Base-by-base conservation (phyloP, 345 rosid genomes). In the Populus nigra region DNA sequence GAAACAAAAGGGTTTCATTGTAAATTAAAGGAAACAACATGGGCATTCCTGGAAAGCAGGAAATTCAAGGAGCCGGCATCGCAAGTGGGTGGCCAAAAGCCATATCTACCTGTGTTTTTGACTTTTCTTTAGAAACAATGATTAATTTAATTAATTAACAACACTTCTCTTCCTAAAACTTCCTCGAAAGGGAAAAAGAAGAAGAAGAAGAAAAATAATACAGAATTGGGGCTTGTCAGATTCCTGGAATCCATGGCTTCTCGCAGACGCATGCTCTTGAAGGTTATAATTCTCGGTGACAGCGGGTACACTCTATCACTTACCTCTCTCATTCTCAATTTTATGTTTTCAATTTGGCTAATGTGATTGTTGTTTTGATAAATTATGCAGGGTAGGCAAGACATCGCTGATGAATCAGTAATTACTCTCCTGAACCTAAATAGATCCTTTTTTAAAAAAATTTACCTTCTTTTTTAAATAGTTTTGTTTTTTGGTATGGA, bases 391-490 rank as follows among this genome's bases (percentile, higher is more conserved):
- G 88, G 98, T 94, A 59, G 97, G 98, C 59, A 94, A 91, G 86
- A 94, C 98, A 65, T 94, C 98, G 68, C 84, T 91, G 79, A 94
- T 94, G 98, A 94, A 94, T 85, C 98, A 90, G 98, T 94, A 90
- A 43, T 79, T 71, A 9, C 36, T 84, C 73, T 85, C n/a, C 77
- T 72, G 82, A 77, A 74, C 27, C 41, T 70, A 12, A 4, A 11
- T 43, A 11, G 82, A 62, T 83, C 68, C 77, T 47, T 10, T 41
- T 2, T 1, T 10, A 11, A 41, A 38, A 10, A 8, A 18, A 62
- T 0, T 18, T 45, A 27, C 39, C 12, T 63, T 1, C 29, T 25
- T 66, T 13, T 3, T 29, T 18, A 65, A 53, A 29, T 71, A 41
- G 68, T 76, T 15, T 31, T 38, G 38, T 23, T 78, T 70, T 39